Base-by-base conservation (phyloP, 345 rosid species). In the Syzygium aqueum region DNA sequence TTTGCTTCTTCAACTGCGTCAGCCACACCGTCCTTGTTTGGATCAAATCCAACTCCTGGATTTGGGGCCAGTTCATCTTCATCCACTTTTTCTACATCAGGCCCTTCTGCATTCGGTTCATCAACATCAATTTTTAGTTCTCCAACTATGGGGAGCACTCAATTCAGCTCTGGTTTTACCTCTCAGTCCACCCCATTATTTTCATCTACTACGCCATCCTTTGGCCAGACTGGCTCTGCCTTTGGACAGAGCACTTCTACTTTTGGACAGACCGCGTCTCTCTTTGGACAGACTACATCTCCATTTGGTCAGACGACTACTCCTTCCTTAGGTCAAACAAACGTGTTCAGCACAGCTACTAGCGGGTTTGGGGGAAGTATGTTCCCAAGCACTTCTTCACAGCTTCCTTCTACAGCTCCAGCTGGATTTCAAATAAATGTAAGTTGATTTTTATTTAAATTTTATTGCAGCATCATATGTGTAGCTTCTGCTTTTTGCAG, bases 151-250 rank as follows among this genome's bases (percentile, higher is more conserved):
- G 93, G 91, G 85, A 86, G 90, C 86, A 80, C 91, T 77, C 80
- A 92, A 84, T 94, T 95, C 89, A 89, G 84, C 90, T 73, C 87
- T 59, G 89, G 89, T 86, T 92, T 95, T 89, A 90, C 90, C 89
- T 92, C 92, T 77, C 99, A 93, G 90, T 83, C 97, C 53, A 86
- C 98, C 87, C 90, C 94, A 19, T 88, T 94, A 87, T 97, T 94
- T 88, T 90, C 88, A 85, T 88, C 98, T 51, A 89, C 88, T 40
- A 50, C 89, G 25, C 90, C 94, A 52, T 84, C 93, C 51, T 80
- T 89, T 85, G 94, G 92, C 61, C 98, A 93, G 94, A 88, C 98
- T 83, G 92, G 93, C 52, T 91, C 95, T 90, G 90, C 88, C 57
- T 94, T 95, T 89, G 96, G 96, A 78, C 97, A 90, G 86, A 86